Evolutionary conservation across 768 basidiomycete species (phyloP), one percentile per base, ranked within the genome.

Genomic region (Trametes cingulata): DNA sequence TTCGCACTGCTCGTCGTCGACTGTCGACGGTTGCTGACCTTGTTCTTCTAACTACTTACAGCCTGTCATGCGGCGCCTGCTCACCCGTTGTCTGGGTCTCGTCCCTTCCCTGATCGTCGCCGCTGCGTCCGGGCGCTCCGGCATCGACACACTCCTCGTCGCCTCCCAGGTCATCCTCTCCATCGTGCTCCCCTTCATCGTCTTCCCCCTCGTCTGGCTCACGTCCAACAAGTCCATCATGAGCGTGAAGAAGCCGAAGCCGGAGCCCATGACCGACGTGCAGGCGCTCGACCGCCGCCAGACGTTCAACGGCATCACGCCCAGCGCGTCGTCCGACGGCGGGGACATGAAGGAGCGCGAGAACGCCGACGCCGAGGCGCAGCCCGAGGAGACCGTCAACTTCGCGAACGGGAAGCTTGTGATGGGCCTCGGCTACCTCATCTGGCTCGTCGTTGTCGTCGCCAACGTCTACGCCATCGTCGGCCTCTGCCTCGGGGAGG

Each of bases 71-170:
- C 86, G 95, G 6, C 86, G 95, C n/a, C 74, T 95, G 2, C 62
- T 91, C 52, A 98, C 95, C 1, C 86, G 95, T 8, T 73, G 88
- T 5, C 75, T 98, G 27, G 87, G 91, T 3, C 84, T 97, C 22
- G 78, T 95, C 29, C 95, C 95, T 1, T 86, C 92, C 12, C 82
- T 93, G 72, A 79, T 81, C 6, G 88, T 97, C 40, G 92, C 94
- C 0, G 76, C 87, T 17, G 81, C 85, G 0, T 75, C 89, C 13
- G 95, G 95, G 1, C 74, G 81, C 33, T 63, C 68, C 2, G 95
- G 94, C 3, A 80, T 96, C 61, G 83, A 88, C 68, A 75, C 83
- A 2, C 81, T 98, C 29, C 85, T 98, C n/a, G 88, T 98, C 42
- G 84, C 81, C 1, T 91, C 85, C 3, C 95, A 97, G 71, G 95